Base-by-base conservation (phyloP, 768 basidiomycete genomes). In the Tephrocybe sp. region DNA sequence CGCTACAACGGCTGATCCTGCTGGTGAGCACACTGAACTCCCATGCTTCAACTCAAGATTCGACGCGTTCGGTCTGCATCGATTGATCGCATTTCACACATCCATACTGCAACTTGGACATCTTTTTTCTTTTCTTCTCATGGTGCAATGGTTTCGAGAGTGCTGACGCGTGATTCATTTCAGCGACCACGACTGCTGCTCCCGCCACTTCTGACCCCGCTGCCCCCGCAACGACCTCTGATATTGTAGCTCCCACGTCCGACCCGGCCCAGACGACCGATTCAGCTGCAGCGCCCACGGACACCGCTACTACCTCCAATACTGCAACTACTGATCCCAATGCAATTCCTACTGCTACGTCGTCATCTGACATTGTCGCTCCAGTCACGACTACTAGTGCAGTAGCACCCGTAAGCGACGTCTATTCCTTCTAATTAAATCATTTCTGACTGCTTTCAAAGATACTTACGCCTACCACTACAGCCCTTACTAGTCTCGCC, bases 1-100 rank as follows among this genome's bases (percentile, higher is more conserved):
- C n/a, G 44, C 53, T 19, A 39, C 49, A 44, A 33, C 43, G 19
- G 33, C 49, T 53, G 35, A 55, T 11, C n/a, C 23, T 30, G 5
- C 17, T 31, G 51, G 51, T 52, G 39, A 52, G 51, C 47, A 26
- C 7, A 7, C 13, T 31, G n/a, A 43, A 14, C 19, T 44, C 31
- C 2, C 23, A 8, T 9, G 32, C n/a, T 12, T 7, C n/a, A 39
- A 14, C 0, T 20, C 19, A 13, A 33, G 6, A 10, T 13, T 45
- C n/a, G 14, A 23, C n/a, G 19, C 13, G n/a, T n/a, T n/a, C n/a
- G 26, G 5, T 23, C 20, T 31, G 34, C 35, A 26, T 13, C n/a
- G 26, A 20, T 30, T 17, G 10, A 44, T 7, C 20, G 31, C 39
- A 14, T 14, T 39, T 51, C 36, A 16, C 26, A 40, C 46, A 13